Conservation (phyloP, 257 asterid species). For the Avicennia marina region DNA sequence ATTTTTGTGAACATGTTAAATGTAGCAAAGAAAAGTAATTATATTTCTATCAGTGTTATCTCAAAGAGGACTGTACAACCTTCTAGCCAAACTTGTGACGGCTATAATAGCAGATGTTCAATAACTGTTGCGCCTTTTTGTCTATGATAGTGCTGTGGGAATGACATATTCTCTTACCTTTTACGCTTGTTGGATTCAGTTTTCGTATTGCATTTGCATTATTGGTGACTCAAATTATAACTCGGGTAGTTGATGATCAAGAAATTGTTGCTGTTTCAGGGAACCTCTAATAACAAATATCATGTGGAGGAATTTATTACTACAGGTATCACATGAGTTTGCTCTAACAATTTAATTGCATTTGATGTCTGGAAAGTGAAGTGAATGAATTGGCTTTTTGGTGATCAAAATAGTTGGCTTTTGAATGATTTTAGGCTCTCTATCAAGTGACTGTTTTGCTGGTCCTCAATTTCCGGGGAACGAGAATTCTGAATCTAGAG, state of each 20-base stretch:
- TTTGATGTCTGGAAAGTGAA: neutral
- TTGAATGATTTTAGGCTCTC: slow-evolving; percentile 42
- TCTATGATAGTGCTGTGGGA: too few relatives aligned
- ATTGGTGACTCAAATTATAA: neutral
- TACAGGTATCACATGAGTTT: slow-evolving; percentile 45
- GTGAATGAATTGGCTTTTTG: slow-evolving; percentile 1
- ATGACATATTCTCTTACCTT: too few relatives aligned
- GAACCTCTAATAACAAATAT: slow-evolving; percentile 76
- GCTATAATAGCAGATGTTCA: too few relatives aligned
- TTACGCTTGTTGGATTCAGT: too few relatives aligned
- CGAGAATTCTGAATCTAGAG: slow-evolving; percentile 37
- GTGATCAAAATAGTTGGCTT: neutral
- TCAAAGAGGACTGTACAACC: too few relatives aligned
- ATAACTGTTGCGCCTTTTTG: too few relatives aligned
- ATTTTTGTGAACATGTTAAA: too few relatives aligned
- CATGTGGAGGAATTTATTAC: slow-evolving; percentile 74
- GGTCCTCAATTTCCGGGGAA: slow-evolving; percentile 59
- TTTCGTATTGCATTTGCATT: too few relatives aligned
- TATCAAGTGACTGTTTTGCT: slow-evolving; percentile 73
- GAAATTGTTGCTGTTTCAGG: slow-evolving; percentile 30
- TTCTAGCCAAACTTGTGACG: too few relatives aligned
- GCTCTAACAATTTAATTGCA: neutral
- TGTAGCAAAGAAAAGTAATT: too few relatives aligned
- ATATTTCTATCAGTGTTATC: too few relatives aligned
- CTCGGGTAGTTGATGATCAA: neutral